phyloP scores from a whole-genome alignment of 2,329 filamentous ascomycete species.

The Xylaria sp. region DNA sequence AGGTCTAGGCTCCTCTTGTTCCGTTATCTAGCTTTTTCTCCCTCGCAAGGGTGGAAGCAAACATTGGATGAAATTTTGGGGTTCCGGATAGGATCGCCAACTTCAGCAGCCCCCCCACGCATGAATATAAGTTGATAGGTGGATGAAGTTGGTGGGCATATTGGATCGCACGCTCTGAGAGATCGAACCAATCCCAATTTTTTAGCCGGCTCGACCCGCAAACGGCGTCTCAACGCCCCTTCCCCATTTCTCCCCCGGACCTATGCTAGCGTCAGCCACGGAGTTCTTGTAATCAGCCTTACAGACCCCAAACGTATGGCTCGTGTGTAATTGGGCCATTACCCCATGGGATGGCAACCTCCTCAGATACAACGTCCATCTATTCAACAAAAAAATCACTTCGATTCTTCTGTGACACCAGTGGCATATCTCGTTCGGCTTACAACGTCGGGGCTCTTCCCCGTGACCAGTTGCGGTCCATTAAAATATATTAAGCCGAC shows the following conservation, averaged over 20 bases:
- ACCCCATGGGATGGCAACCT: constrained; percentile 1
- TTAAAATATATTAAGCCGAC: constrained; percentile 32
- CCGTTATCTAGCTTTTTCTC: background rate
- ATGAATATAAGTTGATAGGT: constrained; percentile 9
- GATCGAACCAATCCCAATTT: constrained; percentile 6
- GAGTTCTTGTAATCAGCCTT: constrained; percentile 17
- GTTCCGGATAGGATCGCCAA: constrained; percentile 1
- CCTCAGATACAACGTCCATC: constrained; percentile 2
- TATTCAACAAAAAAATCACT: background rate
- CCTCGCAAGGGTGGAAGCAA: background rate
- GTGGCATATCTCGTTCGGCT: constrained; percentile 6
- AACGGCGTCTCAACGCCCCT: constrained; percentile 7
- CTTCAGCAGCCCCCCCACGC: background rate
- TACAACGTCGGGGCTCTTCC: constrained; percentile 20
- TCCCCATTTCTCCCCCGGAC: background rate
- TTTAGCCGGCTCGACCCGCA: constrained; percentile 19
- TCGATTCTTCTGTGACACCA: constrained; percentile 16
- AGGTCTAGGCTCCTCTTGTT: background rate
- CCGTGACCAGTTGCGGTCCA: constrained; percentile 20
- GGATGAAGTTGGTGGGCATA: background rate
- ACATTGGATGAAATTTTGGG: background rate
- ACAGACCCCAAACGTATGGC: background rate
- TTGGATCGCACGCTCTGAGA: background rate
- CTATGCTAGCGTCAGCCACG: background rate
- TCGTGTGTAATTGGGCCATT: background rate